Percentiles rank a stretch among this genome's conserved stretches.
These are phyloP conservation scores for Yamadazyma sp. DNA, from an alignment of 1,139 yeast genomes.

Conservation along the genomic window DNA sequence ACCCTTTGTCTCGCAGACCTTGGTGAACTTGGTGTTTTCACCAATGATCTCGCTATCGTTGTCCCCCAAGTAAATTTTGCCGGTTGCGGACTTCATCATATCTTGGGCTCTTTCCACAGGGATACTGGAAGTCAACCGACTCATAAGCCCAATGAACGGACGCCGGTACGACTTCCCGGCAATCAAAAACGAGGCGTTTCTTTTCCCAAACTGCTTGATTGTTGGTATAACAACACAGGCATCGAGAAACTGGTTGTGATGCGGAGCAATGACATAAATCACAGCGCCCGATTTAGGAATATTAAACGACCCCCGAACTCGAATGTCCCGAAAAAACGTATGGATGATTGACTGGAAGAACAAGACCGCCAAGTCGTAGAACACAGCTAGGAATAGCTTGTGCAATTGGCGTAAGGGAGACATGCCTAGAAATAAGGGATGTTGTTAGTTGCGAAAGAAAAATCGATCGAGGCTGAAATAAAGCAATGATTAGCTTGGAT, in stretches of 20 bases:
- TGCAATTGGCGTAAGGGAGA: background rate
- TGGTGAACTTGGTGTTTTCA: conserved; percentile 47
- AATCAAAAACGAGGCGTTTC: conserved; percentile 57
- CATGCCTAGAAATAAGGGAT: background rate
- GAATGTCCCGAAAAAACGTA: conserved; percentile 46
- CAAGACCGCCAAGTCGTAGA: conserved; percentile 36
- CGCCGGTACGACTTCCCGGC: conserved; percentile 64
- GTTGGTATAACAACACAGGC: conserved; percentile 42
- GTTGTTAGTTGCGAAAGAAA: background rate
- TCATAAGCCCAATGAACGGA: conserved; percentile 54
- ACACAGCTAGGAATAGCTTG: conserved; percentile 11
- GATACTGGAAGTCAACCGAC: conserved; percentile 60
- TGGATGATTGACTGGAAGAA: conserved; percentile 39
- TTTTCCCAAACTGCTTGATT: conserved; percentile 33
- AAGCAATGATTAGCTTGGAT: no score
- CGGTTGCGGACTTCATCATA: conserved; percentile 45
- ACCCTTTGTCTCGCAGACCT: conserved; percentile 50
- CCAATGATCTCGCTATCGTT: conserved; percentile 40
- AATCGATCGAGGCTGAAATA: no score
- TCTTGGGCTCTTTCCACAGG: conserved; percentile 80
- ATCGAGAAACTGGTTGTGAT: conserved; percentile 48
- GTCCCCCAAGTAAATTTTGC: conserved; percentile 38
- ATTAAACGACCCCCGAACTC: conserved; percentile 39
- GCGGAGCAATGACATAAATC: conserved; percentile 48
- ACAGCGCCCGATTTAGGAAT: conserved; percentile 43